phyloP scores from a whole-genome alignment of 2,329 filamentous ascomycete genomes.

The Fusarium chuoi region DNA sequence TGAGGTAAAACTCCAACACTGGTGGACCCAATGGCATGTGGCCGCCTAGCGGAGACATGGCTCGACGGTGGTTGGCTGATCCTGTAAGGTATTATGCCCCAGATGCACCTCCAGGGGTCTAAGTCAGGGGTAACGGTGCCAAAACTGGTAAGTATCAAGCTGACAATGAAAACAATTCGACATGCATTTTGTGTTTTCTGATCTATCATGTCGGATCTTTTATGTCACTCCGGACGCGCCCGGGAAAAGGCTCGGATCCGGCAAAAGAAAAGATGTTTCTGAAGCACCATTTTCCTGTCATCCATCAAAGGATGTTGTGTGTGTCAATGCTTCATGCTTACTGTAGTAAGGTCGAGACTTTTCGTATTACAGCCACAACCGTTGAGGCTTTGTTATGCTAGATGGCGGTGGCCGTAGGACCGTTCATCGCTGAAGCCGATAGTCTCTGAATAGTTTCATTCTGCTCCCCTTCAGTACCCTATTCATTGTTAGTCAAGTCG shows the following conservation, averaged over 20 bases:
- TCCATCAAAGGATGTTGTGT: neutral
- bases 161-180: constrained; percentile 16
- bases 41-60: constrained; percentile 26
- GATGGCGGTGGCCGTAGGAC: neutral
- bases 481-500: constrained; percentile 1
- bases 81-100: constrained; percentile 38
- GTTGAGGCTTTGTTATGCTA: constrained; percentile 30
- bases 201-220: constrained; percentile 16
- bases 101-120: constrained; percentile 28
- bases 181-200: neutral
- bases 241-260: constrained; percentile 25
- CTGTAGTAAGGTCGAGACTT: constrained; percentile 22
- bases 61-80: constrained; percentile 39
- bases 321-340: neutral
- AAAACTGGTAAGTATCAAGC: constrained; percentile 18
- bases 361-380: constrained; percentile 23
- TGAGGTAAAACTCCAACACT: constrained; percentile 39
- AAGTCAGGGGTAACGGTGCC: constrained; percentile 39
- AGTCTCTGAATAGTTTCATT: constrained; percentile 16
- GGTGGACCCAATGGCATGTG: constrained; percentile 39
- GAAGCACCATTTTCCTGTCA: neutral
- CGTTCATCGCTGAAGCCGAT: constrained; percentile 1
- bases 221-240: constrained; percentile 5
- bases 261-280: constrained; percentile 7
- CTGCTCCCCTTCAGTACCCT: neutral